Evolutionary conservation across 202 grass and related monocot genomes (phyloP), one percentile per base, ranked within the genome.

Genomic region (Panicum virgatum): DNA sequence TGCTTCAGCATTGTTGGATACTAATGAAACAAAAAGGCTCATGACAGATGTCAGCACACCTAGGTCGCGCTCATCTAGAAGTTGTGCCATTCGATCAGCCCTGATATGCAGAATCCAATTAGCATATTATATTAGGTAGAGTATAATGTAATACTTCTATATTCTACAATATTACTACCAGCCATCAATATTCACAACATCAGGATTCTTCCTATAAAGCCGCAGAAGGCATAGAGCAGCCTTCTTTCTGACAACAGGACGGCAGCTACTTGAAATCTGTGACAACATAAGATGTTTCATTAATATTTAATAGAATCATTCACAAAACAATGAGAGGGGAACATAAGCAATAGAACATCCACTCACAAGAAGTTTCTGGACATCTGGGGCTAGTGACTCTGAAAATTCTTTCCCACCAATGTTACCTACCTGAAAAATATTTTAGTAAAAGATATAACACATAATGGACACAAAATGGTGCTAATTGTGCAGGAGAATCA

Each of bases 381-480:
- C 96, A 82, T 99, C 96, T 69, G 96, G 96, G 42, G 96, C 96
- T 32, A 99, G 79, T 66, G 96, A 99, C 89, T 99, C 96, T 27
- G 96, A 96, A 93, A 99, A 99, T 62, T 99, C 96, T 84, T 96
- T 99, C 34, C 96, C 96, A 32, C 96, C 96, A 92, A 99, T 99
- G 87, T 99, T 99, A 87, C 96, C 96, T 72, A 99, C 93, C 96
- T 96, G 88, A 73, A 94, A 88, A 52, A 80, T 71, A 81, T 79
- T 64, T 67, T 39, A 75, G 52, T 84, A 53, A 85, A 70, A 75
- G 48, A 83, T 57, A 78, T 45, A 84, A 82, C n/a, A n/a, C n/a
- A n/a, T n/a, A n/a, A 4, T 30, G 18, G 69, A 16, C 7, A 47
- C 22, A 16, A 22, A 34, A 82, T 25, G 2, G 10, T 36, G 40